These are phyloP conservation scores for Tilletia horrida DNA, from an alignment of 1,284 basidiomycete genomes.

Conservation along the genomic window DNA sequence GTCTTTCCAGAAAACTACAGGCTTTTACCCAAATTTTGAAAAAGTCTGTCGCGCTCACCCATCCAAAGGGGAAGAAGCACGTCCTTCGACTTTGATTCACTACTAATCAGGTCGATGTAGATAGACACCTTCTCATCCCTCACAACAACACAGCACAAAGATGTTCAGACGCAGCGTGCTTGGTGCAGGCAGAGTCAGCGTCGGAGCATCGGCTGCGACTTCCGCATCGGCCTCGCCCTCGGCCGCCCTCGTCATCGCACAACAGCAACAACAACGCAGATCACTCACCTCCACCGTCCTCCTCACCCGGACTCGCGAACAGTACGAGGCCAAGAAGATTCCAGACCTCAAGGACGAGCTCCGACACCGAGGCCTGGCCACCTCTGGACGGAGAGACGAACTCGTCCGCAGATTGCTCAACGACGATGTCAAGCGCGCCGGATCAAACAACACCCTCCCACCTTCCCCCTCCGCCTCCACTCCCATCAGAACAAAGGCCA, in stretches of 20 bases:
- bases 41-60: too few species aligned
- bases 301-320: slow-evolving; percentile 41
- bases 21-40: too few species aligned
- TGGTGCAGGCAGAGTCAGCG: background rate
- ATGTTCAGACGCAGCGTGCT: too few species aligned
- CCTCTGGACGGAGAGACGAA: slow-evolving; percentile 43
- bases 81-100: too few species aligned
- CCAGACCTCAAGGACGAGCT: slow-evolving; percentile 43
- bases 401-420: slow-evolving; percentile 29
- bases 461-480: slow-evolving; percentile 22
- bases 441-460: slow-evolving; percentile 22
- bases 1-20: too few species aligned
- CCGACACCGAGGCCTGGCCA: slow-evolving; percentile 44
- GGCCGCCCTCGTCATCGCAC: background rate
- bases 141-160: too few species aligned
- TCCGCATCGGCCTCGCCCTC: background rate
- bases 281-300: slow-evolving; percentile 45
- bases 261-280: slow-evolving; percentile 3
- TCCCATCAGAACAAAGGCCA: slow-evolving; percentile 33
- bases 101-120: too few species aligned
- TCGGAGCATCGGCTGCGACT: background rate
- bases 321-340: slow-evolving; percentile 41
- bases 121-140: too few species aligned
- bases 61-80: too few species aligned
- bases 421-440: slow-evolving; percentile 7